These are phyloP conservation scores for Vitis rotundifolia DNA, from an alignment of 164 flowering plant genomes.

Conservation along the genomic window DNA sequence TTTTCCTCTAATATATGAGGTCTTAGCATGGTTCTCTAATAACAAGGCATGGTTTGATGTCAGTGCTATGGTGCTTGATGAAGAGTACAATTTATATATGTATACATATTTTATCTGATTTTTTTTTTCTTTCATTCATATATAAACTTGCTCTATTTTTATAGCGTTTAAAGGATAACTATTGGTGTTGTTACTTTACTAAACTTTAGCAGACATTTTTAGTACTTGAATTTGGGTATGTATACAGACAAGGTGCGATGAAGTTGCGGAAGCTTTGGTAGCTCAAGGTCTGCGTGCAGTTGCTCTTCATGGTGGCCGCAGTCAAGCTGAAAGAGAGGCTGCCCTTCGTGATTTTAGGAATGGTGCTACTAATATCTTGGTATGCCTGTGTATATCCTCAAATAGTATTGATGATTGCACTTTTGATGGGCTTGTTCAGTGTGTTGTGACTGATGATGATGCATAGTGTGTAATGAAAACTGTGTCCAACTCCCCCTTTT, in stretches of 20 bases:
- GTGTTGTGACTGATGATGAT: neutral
- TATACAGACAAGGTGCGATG: constrained; percentile 62
- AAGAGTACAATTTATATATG: neutral
- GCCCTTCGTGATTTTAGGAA: constrained; percentile 62
- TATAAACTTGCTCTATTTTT: too few species aligned
- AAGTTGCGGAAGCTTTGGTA: constrained; percentile 61
- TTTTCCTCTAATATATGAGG: too few species aligned
- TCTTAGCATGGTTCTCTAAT: neutral
- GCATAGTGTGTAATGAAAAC: neutral
- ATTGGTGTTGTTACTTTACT: neutral
- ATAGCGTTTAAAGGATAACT: neutral
- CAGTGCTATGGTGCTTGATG: neutral
- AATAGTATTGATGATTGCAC: constrained; percentile 3
- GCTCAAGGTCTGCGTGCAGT: constrained; percentile 66
- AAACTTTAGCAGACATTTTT: neutral
- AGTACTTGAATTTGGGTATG: constrained; percentile 2
- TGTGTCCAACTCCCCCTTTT: neutral
- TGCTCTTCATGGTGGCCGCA: constrained; percentile 78
- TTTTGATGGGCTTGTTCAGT: neutral
- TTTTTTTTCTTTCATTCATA: too few species aligned
- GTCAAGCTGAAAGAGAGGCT: constrained; percentile 68
- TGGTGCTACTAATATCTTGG: constrained; percentile 61
- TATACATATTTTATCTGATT: too few species aligned
- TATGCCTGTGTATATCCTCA: constrained; percentile 17
- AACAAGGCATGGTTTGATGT: neutral